Evolutionary conservation across 495 filamentous ascomycete genomes (phyloP).

Genomic region (Xylaria scruposa): DNA sequence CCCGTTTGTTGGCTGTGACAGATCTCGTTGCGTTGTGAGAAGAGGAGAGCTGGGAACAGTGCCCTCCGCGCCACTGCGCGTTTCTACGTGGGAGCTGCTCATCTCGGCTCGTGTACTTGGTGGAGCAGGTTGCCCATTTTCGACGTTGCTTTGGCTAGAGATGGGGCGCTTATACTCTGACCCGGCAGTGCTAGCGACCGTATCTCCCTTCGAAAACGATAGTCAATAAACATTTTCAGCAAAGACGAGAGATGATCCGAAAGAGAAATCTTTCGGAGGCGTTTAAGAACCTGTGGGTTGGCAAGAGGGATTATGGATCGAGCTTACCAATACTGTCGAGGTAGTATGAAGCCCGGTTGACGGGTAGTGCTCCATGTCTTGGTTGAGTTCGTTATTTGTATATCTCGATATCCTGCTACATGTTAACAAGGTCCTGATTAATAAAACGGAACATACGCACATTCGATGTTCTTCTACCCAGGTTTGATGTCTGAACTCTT

Average conservation of each 20-base stretch:
- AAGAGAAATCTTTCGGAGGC: not conserved
- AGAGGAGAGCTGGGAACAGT: conserved; percentile 3
- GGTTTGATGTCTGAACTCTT: conserved; percentile 87
- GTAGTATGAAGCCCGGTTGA: conserved; percentile 11
- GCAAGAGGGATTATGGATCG: not conserved
- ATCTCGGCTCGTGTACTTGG: conserved; percentile 37
- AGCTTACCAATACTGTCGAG: conserved; percentile 14
- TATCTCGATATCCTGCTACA: conserved; percentile 56
- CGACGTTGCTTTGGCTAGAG: conserved; percentile 26
- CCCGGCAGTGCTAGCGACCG: conserved; percentile 25
- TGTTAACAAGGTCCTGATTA: conserved; percentile 15
- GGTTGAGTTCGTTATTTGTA: conserved; percentile 36
- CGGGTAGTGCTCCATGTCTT: conserved; percentile 32
- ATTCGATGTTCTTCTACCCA: conserved; percentile 79
- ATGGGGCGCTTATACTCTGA: conserved; percentile 35
- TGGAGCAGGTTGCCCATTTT: conserved; percentile 28
- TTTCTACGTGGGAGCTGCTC: conserved; percentile 29
- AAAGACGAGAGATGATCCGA: not conserved
- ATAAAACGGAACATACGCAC: conserved; percentile 57
- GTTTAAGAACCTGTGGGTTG: not conserved
- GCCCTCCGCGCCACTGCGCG: conserved; percentile 21
- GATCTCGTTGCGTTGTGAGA: conserved; percentile 28
- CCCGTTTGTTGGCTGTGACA: conserved; percentile 31
- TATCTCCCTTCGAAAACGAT: conserved; percentile 39
- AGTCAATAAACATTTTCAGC: conserved; percentile 12